Percentiles rank a stretch among this genome's conserved stretches.
Evolutionary conservation across 1,139 yeast species (phyloP).

Genomic region (Zygosaccharomyces pseudobailii): DNA sequence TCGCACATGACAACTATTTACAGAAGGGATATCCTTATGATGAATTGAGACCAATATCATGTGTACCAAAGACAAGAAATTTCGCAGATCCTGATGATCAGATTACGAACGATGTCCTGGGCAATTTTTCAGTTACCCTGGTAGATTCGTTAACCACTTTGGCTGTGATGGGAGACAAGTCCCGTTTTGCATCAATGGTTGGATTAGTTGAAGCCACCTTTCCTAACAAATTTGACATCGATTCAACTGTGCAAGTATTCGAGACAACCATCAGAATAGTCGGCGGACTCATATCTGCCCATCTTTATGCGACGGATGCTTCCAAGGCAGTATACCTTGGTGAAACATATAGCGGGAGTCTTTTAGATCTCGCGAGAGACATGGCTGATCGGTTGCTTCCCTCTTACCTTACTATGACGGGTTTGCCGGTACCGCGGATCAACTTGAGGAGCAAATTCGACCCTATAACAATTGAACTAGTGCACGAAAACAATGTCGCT

Average conservation of each 20-base stretch:
- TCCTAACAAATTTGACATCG: slow-evolving; percentile 47
- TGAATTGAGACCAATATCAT: slow-evolving; percentile 71
- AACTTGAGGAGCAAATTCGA: slow-evolving; percentile 53
- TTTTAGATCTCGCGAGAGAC: slow-evolving; percentile 64
- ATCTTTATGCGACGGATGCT: slow-evolving; percentile 63
- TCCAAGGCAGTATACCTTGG: slow-evolving; percentile 41
- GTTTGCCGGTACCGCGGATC: slow-evolving; percentile 69
- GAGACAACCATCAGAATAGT: slow-evolving; percentile 76
- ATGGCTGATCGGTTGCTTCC: slow-evolving; percentile 63
- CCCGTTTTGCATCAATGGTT: slow-evolving; percentile 49
- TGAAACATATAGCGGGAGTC: slow-evolving; percentile 58
- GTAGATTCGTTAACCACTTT: slow-evolving; percentile 78
- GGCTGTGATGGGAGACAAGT: slow-evolving; percentile 63
- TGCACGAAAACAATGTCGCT: slow-evolving; percentile 71
- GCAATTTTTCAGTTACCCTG: slow-evolving; percentile 73
- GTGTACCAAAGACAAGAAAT: slow-evolving; percentile 67
- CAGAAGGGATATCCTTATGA: slow-evolving; percentile 73
- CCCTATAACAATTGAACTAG: slow-evolving; percentile 32
- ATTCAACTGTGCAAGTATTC: slow-evolving; percentile 78
- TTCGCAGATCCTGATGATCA: slow-evolving; percentile 47
- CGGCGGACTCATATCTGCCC: slow-evolving; percentile 77
- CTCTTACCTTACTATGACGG: slow-evolving; percentile 56
- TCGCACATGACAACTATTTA: slow-evolving; percentile 75
- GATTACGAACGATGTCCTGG: slow-evolving; percentile 76
- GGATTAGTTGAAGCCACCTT: slow-evolving; percentile 39